Evolutionary conservation across 495 filamentous ascomycete species (phyloP), one percentile per base, ranked within the genome.

Genomic region (Talaromyces ruber): DNA sequence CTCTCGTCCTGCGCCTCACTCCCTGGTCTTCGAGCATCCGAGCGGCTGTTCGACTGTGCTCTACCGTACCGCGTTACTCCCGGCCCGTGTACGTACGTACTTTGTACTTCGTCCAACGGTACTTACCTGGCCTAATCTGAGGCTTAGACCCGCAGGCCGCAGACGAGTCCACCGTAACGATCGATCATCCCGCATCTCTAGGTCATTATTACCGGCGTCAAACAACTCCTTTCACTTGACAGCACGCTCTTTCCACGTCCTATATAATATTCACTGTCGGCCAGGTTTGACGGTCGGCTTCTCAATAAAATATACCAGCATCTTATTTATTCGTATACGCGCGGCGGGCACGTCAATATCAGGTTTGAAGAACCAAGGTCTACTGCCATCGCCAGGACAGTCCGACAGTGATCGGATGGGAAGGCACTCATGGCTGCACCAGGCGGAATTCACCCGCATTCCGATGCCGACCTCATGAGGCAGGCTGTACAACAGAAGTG

Each of bases 391-490:
- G 29, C 22, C 12, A 57, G 26, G 26, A 34, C 26, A 57, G 16
- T 16, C 16, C 26, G 54, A 47, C 43, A 30, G 66, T 47, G 62
- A 58, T 74, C 75, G 72, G 62, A 81, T 81, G 78, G 76, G 74
- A 78, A 66, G 63, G 65, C 63, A 66, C 65, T 69, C 69, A 79
- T 79, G 76, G 75, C 78, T 69, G 66, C 75, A 71, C 76, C 77
- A 65, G 76, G 73, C 68, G 75, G 73, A 70, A 71, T 74, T 69
- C 80, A 80, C 67, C 76, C 77, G 69, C 75, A 80, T 66, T 74
- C 74, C 50, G 79, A 82, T 47, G 73, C 79, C 32, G 81, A 83
- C 65, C 78, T 84, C 67, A 64, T 80, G 71, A 79, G 80, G 68
- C 77, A 80, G 67, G 74, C 78, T 63, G 75, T 76, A 68, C 63